Evolutionary conservation across 2,329 filamentous ascomycete genomes (phyloP).

Genomic region (Triangularia verruculosa): DNA sequence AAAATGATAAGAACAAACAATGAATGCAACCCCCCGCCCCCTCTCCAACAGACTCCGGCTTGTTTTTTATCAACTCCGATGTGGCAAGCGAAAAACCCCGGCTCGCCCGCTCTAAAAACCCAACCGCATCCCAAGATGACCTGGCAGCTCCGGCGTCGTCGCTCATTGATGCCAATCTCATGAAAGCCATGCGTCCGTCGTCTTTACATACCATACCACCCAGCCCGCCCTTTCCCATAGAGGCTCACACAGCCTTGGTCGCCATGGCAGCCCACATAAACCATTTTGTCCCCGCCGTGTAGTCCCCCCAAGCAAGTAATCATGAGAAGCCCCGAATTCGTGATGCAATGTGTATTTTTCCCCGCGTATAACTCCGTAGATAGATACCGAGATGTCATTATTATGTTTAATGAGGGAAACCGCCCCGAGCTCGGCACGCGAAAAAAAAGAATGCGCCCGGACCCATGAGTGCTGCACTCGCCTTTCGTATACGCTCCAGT

Average conservation of each 20-base stretch:
- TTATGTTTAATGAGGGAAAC: slow-evolving; percentile 20
- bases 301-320: slow-evolving; percentile 15
- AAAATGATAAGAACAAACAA: not conserved
- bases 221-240: not conserved
- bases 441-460: not conserved
- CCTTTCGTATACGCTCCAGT: not conserved
- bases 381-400: slow-evolving; percentile 27
- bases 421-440: not conserved
- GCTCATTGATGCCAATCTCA: not conserved
- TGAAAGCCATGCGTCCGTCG: not conserved
- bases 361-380: slow-evolving; percentile 28
- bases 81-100: not conserved
- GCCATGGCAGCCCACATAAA: not conserved
- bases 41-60: not conserved
- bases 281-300: slow-evolving; percentile 11
- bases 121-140: not conserved
- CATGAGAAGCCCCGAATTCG: slow-evolving; percentile 19
- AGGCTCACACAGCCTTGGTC: not conserved
- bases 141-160: not conserved
- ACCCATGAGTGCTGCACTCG: not conserved
- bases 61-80: not conserved
- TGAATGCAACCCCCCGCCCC: not conserved
- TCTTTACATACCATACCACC: not conserved
- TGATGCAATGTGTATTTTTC: slow-evolving; percentile 19
- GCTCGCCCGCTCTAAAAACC: not conserved